Conservation (phyloP, 2,329 filamentous ascomycete species). For the Hypoxylon sp. region DNA sequence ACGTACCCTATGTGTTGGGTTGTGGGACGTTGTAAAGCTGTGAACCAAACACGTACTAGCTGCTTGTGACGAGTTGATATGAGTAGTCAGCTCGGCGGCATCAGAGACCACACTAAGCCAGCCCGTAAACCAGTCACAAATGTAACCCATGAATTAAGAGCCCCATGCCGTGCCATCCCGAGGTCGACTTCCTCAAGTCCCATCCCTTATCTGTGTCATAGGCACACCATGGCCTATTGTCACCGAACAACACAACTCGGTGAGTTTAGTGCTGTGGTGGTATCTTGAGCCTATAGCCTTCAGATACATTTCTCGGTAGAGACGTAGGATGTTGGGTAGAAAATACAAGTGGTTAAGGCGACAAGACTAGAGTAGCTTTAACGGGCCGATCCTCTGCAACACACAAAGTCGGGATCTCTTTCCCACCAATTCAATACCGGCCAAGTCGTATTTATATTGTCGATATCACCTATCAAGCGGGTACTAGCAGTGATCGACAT, state of each 20-base stretch:
- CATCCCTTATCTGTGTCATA: conserved; percentile 2
- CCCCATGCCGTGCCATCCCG: conserved; percentile 29
- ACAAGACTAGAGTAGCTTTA: conserved; percentile 27
- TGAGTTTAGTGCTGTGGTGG: neutral
- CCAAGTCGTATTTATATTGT: conserved; percentile 27
- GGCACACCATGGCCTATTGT: neutral
- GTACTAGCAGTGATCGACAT: conserved; percentile 41
- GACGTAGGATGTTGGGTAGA: neutral
- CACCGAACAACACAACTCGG: conserved; percentile 1
- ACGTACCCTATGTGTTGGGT: conserved; percentile 19
- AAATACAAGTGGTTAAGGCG: conserved; percentile 1
- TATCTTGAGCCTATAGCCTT: neutral
- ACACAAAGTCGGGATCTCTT: conserved; percentile 17
- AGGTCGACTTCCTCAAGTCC: conserved; percentile 19
- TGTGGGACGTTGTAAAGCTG: conserved; percentile 21
- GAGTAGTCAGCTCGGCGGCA: conserved; percentile 28
- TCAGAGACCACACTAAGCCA: conserved; percentile 23
- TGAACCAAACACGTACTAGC: conserved; percentile 14
- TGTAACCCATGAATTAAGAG: conserved; percentile 38
- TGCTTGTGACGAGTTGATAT: conserved; percentile 12
- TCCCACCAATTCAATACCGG: conserved; percentile 25
- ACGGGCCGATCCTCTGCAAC: conserved; percentile 44
- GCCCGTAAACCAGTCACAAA: conserved; percentile 22
- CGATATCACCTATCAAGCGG: conserved; percentile 38
- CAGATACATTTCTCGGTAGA: neutral